Evolutionary conservation across 164 flowering plant species (phyloP), one percentile per base, ranked within the genome.

Genomic region (Akebia trifoliata): DNA sequence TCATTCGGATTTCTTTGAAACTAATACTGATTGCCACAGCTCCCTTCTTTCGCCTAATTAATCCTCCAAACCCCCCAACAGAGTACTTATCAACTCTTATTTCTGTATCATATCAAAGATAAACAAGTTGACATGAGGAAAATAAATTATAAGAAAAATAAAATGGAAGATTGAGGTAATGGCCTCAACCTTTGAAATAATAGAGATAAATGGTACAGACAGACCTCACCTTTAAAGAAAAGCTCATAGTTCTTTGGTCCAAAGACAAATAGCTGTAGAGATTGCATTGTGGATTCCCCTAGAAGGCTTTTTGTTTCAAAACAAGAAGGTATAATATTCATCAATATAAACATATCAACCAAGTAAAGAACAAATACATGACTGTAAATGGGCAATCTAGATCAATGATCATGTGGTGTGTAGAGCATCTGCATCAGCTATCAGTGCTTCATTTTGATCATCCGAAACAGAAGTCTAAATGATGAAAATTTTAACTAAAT

Each of bases 21-120:
- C 56, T 74, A 26, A 84, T 62, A 40, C 81, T 69, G 56, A 86
- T 66, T n/a, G 86, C 81, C 11, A 86, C 94, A 2, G 94, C 94
- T 12, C 90, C 95, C 66, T 86, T 86, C 60, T 75, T 84, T 66
- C 88, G 69, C 52, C 88, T 43, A 7, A 81, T 74, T 17, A 86
- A 58, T 32, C 87, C 86, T 43, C 88, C 87, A 28, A 63, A 71
- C 0, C 90, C 87, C 20, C 82, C 86, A 28, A 75, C 43, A 1
- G 66, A 68, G 44, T 77, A 72, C 54, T 76, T 84, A 31, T 82
- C 90, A 15, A 68, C 71, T 62, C 66, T 75, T 17, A 82, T 10
- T 24, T 76, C 90, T 86, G 31, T 28, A 60, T 2, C 10, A 8
- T 9, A 46, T 10, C 18, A 50, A 42, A 14, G 2, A 29, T 1